A percentile compares a stretch with the other conserved stretches of the same genome.
phyloP scores from a whole-genome alignment of 805 yeast species.

The Kazachstania bromeliacearum region DNA sequence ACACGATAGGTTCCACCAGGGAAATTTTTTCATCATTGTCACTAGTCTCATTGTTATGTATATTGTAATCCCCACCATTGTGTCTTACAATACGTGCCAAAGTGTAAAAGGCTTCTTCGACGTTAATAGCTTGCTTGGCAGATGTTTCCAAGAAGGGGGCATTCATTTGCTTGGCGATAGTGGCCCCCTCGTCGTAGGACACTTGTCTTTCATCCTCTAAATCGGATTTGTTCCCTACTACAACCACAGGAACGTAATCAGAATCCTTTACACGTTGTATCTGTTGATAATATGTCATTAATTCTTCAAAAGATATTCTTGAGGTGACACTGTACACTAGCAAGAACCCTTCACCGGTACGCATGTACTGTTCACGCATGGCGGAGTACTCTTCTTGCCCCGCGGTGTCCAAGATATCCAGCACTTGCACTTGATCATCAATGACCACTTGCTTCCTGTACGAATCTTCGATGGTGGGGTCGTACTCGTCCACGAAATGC shows the following conservation, averaged over 20 bases:
- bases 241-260: conserved; percentile 63
- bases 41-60: conserved; percentile 6
- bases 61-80: conserved; percentile 27
- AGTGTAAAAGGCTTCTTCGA: conserved; percentile 72
- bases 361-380: conserved; percentile 89
- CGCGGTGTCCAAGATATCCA: conserved; percentile 93
- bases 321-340: conserved; percentile 85
- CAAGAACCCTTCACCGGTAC: conserved; percentile 90
- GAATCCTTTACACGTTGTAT: conserved; percentile 69
- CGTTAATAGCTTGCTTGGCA: conserved; percentile 85
- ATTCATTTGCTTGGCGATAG: conserved; percentile 53
- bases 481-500: conserved; percentile 94
- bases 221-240: conserved; percentile 78
- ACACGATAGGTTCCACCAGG: too few relatives aligned
- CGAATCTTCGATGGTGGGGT: conserved; percentile 93
- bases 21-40: background rate
- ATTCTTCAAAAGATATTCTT: conserved; percentile 74
- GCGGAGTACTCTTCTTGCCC: conserved; percentile 97
- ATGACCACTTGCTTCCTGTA: conserved; percentile 81
- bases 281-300: conserved; percentile 71
- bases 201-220: conserved; percentile 70
- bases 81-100: conserved; percentile 50
- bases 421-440: conserved; percentile 64
- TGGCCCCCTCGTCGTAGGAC: conserved; percentile 51
- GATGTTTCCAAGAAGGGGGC: conserved; percentile 84